Evolutionary conservation across 1,284 basidiomycete species (phyloP).

Genomic region (Phylloboletellus chloephorus): DNA sequence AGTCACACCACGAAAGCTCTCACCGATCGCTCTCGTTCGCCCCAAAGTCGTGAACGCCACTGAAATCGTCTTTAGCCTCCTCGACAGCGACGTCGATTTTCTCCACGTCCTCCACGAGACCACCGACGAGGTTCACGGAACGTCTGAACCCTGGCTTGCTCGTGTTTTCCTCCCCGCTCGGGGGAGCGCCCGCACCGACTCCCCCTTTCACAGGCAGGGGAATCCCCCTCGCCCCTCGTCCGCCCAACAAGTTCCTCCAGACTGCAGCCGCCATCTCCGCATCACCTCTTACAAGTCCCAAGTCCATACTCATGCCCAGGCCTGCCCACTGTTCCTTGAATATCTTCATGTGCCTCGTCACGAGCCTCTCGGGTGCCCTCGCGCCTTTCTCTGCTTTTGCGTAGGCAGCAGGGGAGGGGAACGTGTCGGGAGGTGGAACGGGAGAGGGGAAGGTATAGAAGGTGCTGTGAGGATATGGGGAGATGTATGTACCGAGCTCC

Average conservation of each 20-base stretch:
- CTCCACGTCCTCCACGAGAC: conserved; percentile 51
- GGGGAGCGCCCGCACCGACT: conserved; percentile 5
- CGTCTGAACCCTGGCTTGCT: conserved; percentile 41
- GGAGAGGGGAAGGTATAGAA: conserved; percentile 51
- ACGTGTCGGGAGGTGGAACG: conserved; percentile 23
- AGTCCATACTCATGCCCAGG: conserved; percentile 75
- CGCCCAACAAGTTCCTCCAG: conserved; percentile 91
- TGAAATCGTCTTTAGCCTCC: conserved; percentile 57
- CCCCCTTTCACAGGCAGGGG: conserved; percentile 36
- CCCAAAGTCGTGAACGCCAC: conserved; percentile 67
- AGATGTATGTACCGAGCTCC: conserved; percentile 16
- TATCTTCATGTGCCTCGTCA: conserved; percentile 88
- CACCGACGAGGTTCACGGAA: conserved; percentile 62
- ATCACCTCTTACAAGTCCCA: conserved; percentile 71
- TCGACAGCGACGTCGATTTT: conserved; percentile 55
- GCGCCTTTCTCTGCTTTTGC: conserved; percentile 34
- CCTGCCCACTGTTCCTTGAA: conserved; percentile 93
- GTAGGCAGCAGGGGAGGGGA: conserved; percentile 20
- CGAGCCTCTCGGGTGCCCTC: conserved; percentile 71
- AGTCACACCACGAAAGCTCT: conserved; percentile 4
- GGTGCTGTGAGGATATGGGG: conserved; percentile 29
- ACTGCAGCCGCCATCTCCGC: conserved; percentile 80
- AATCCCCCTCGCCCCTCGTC: conserved; percentile 65
- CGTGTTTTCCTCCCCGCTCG: neutral
- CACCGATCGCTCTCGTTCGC: conserved; percentile 43